Percentiles rank a stretch among this genome's conserved stretches.
Evolutionary conservation across 306 rosid genomes (phyloP).

Genomic region (Mimosa pudica): DNA sequence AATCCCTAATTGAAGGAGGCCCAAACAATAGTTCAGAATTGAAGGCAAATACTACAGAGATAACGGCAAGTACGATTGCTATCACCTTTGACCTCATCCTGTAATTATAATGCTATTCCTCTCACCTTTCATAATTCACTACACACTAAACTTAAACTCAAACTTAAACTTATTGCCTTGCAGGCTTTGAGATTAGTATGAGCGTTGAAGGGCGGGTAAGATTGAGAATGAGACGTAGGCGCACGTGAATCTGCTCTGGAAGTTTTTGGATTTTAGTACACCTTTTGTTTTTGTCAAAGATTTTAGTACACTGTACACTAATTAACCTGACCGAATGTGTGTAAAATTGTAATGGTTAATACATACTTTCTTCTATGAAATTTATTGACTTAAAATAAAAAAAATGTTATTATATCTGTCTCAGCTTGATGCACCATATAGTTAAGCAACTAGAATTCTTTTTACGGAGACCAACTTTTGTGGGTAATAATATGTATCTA

Average conservation of each 20-base stretch:
- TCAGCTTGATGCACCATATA: too few species aligned
- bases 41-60: slow-evolving; percentile 38
- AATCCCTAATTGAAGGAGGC: slow-evolving; percentile 47
- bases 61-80: slow-evolving; percentile 35
- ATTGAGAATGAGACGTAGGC: not conserved
- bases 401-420: too few species aligned
- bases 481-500: too few species aligned
- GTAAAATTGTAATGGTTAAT: too few species aligned
- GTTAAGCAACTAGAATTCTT: too few species aligned
- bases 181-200: too few species aligned
- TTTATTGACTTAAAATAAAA: too few species aligned
- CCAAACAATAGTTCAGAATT: slow-evolving; percentile 27
- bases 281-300: not conserved
- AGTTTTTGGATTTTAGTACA: not conserved
- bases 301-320: too few species aligned
- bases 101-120: not conserved
- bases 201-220: not conserved
- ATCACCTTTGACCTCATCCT: slow-evolving; percentile 43
- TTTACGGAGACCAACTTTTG: too few species aligned
- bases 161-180: too few species aligned
- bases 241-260: not conserved
- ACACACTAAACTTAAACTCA: too few species aligned
- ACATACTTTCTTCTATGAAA: too few species aligned
- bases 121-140: not conserved
- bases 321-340: not conserved